Evolutionary conservation across 2,329 filamentous ascomycete genomes (phyloP).

Genomic region (Apiospora hydei): DNA sequence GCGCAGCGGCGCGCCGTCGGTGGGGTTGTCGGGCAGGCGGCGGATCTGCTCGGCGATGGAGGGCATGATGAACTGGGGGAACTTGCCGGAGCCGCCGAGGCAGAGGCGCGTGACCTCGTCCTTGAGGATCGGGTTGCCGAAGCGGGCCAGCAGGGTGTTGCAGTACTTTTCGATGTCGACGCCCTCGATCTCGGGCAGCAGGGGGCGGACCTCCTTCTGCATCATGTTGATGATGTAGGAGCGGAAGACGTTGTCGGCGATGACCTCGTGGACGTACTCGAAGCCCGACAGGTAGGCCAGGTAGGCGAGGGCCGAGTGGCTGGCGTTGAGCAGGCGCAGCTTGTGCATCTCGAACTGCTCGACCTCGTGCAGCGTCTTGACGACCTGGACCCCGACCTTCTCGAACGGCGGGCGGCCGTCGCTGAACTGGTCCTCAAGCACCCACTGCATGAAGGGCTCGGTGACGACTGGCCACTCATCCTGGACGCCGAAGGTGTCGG

Average conservation of each 20-base stretch:
- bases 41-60: slow-evolving; percentile 56
- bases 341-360: slow-evolving; percentile 65
- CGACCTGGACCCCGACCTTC: slow-evolving; percentile 60
- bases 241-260: slow-evolving; percentile 55
- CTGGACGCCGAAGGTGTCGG: slow-evolving; percentile 53
- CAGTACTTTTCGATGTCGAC: slow-evolving; percentile 61
- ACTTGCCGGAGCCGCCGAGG: slow-evolving; percentile 61
- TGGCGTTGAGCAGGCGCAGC: slow-evolving; percentile 61
- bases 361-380: slow-evolving; percentile 57
- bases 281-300: slow-evolving; percentile 59
- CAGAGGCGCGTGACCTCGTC: slow-evolving; percentile 60
- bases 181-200: slow-evolving; percentile 56
- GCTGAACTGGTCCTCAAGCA: slow-evolving; percentile 59
- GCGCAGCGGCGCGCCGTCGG: slow-evolving; percentile 47
- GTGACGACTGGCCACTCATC: slow-evolving; percentile 62
- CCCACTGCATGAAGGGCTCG: slow-evolving; percentile 64
- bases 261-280: slow-evolving; percentile 62
- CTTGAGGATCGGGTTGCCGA: slow-evolving; percentile 64
- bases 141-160: slow-evolving; percentile 60
- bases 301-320: slow-evolving; percentile 60
- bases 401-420: slow-evolving; percentile 60
- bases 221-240: slow-evolving; percentile 62
- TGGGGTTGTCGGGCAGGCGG: slow-evolving; percentile 35
- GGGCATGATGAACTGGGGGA: slow-evolving; percentile 59
- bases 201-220: slow-evolving; percentile 61